Conservation (phyloP, 2,329 filamentous ascomycete species). For the Trichophyton mentagrophytes region DNA sequence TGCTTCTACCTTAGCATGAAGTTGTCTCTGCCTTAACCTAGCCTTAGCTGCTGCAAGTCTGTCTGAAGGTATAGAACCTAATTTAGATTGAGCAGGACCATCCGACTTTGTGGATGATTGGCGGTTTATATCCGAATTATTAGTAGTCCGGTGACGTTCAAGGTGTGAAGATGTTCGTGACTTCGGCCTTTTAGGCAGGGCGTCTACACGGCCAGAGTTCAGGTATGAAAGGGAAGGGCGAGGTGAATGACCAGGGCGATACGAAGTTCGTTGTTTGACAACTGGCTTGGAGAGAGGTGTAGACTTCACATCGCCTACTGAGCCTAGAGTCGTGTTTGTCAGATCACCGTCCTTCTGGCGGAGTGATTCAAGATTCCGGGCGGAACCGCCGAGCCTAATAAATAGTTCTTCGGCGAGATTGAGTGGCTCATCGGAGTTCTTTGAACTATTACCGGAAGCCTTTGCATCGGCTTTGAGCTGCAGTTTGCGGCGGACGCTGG, state of each 20-base stretch:
- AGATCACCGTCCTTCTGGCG: neutral
- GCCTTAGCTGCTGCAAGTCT: conserved; percentile 24
- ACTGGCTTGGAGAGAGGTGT: neutral
- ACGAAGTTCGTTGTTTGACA: neutral
- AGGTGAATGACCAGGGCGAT: conserved; percentile 10
- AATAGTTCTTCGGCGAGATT: neutral
- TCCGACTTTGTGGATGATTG: conserved; percentile 7
- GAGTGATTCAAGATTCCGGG: neutral
- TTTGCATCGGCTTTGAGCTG: neutral
- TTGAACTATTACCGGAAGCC: neutral
- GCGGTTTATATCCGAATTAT: conserved; percentile 7
- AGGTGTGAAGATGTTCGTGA: neutral
- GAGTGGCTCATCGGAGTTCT: neutral
- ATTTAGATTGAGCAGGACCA: conserved; percentile 5
- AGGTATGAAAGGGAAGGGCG: conserved; percentile 20
- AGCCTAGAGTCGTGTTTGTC: neutral
- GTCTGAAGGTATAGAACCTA: conserved; percentile 22
- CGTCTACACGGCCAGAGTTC: neutral
- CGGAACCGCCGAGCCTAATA: neutral
- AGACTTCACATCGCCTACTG: neutral
- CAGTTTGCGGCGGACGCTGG: neutral
- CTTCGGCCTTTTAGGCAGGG: neutral
- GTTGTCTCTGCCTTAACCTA: conserved; percentile 23
- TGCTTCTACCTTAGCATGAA: conserved; percentile 12
- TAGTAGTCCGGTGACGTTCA: neutral